Percentiles rank a stretch among this genome's conserved stretches.
These are phyloP conservation scores for Psilocybe tampanensis DNA, from an alignment of 768 basidiomycete genomes.

Conservation along the genomic window DNA sequence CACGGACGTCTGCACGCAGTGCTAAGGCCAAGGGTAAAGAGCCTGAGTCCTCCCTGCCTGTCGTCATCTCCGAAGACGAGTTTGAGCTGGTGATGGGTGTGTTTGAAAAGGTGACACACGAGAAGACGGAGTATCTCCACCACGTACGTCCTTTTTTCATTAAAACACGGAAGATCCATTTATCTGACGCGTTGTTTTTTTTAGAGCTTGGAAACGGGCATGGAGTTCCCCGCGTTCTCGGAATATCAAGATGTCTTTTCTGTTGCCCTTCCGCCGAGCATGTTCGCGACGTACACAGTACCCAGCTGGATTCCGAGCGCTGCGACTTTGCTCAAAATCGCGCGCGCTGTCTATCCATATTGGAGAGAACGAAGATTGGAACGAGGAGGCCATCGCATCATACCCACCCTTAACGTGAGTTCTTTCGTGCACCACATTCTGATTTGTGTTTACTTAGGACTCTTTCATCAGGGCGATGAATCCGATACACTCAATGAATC, in stretches of 20 bases:
- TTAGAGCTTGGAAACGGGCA: slow-evolving; percentile 68
- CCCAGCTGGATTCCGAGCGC: slow-evolving; percentile 74
- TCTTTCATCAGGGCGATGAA: slow-evolving; percentile 71
- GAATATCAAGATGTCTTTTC: slow-evolving; percentile 75
- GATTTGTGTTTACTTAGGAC: slow-evolving; percentile 1
- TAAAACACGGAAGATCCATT: too few relatives aligned
- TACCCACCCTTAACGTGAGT: slow-evolving; percentile 86
- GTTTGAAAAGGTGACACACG: slow-evolving; percentile 89
- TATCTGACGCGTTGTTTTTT: slow-evolving; percentile 2
- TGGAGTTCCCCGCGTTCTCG: slow-evolving; percentile 70
- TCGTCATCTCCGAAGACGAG: slow-evolving; percentile 85
- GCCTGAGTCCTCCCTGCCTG: slow-evolving; percentile 62
- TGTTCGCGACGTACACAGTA: slow-evolving; percentile 68
- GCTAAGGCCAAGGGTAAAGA: slow-evolving; percentile 87
- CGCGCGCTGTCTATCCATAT: slow-evolving; percentile 78
- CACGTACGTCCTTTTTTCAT: slow-evolving; percentile 58
- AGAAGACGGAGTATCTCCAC: slow-evolving; percentile 88
- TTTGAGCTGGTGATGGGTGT: slow-evolving; percentile 96
- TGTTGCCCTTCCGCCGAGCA: slow-evolving; percentile 53
- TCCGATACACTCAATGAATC: slow-evolving; percentile 88
- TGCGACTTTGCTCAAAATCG: slow-evolving; percentile 63
- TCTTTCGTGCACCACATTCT: neutral
- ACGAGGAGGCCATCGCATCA: slow-evolving; percentile 81
- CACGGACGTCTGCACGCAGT: slow-evolving; percentile 63
- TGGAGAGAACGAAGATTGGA: slow-evolving; percentile 88